phyloP scores from a whole-genome alignment of 2,329 filamentous ascomycete genomes.

The Fusarium temperatum region DNA sequence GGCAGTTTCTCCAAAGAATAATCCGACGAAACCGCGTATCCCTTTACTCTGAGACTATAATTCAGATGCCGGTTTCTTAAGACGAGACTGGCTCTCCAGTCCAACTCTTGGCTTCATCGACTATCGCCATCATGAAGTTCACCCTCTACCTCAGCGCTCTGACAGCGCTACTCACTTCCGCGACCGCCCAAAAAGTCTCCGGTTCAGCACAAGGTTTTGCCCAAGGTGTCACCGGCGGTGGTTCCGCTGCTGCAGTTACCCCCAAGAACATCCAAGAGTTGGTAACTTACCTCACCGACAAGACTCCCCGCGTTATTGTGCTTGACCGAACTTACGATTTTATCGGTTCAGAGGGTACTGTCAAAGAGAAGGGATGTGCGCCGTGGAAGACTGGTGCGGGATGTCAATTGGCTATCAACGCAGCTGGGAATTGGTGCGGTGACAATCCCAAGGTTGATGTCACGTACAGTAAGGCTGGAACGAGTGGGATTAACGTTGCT shows the following conservation, averaged over 20 bases:
- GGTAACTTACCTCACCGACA: conserved; percentile 26
- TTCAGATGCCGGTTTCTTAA: no score
- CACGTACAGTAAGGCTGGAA: no score
- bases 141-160: neutral
- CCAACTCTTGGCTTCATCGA: neutral
- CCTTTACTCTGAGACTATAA: neutral
- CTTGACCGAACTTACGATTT: no score
- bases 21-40: neutral
- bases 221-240: conserved; percentile 21
- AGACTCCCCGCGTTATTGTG: conserved; percentile 48
- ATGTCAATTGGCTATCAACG: no score
- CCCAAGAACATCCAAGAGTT: conserved; percentile 26
- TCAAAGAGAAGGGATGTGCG: no score
- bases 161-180: neutral
- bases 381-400: no score
- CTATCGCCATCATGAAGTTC: neutral
- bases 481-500: no score
- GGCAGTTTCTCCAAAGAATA: neutral
- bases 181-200: neutral
- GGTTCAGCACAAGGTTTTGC: conserved; percentile 29
- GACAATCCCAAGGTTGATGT: no score
- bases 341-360: no score
- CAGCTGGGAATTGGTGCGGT: no score
- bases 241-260: conserved; percentile 14
- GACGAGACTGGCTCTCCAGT: rapidly evolving